phyloP scores from a whole-genome alignment of 1,139 yeast genomes.

The Magnusiomyces paraingens region DNA sequence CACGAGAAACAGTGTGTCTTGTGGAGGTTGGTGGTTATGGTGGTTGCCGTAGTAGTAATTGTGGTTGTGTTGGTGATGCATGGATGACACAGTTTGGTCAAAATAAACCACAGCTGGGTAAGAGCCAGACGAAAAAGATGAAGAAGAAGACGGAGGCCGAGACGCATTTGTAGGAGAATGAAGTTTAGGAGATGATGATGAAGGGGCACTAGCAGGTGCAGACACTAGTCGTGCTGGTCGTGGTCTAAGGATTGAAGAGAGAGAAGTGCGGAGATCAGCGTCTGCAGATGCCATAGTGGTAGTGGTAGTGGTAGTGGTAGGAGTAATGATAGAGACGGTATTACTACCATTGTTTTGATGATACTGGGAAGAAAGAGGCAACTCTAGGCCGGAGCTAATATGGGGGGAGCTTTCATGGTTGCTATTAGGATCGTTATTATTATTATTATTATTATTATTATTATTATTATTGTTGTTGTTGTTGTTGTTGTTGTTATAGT shows the following conservation, averaged over 20 bases:
- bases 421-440: too few relatives aligned
- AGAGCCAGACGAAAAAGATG: background rate
- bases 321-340: too few relatives aligned
- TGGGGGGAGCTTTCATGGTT: too few relatives aligned
- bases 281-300: background rate
- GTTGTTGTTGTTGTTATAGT: too few relatives aligned
- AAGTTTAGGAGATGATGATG: background rate
- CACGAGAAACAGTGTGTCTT: background rate
- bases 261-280: background rate
- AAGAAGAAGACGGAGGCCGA: background rate
- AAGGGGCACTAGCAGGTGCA: too few relatives aligned
- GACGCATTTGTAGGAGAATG: background rate
- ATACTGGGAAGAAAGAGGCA: too few relatives aligned
- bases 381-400: too few relatives aligned
- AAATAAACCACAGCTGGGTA: background rate
- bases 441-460: too few relatives aligned
- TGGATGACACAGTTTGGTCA: background rate
- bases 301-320: background rate
- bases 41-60: background rate
- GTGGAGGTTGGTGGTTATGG: background rate
- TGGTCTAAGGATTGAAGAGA: background rate
- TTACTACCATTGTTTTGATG: too few relatives aligned
- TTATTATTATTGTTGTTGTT: too few relatives aligned
- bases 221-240: background rate
- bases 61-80: background rate